These are phyloP conservation scores for Botryotinia convoluta DNA, from an alignment of 2,329 filamentous ascomycete species.

Conservation along the genomic window DNA sequence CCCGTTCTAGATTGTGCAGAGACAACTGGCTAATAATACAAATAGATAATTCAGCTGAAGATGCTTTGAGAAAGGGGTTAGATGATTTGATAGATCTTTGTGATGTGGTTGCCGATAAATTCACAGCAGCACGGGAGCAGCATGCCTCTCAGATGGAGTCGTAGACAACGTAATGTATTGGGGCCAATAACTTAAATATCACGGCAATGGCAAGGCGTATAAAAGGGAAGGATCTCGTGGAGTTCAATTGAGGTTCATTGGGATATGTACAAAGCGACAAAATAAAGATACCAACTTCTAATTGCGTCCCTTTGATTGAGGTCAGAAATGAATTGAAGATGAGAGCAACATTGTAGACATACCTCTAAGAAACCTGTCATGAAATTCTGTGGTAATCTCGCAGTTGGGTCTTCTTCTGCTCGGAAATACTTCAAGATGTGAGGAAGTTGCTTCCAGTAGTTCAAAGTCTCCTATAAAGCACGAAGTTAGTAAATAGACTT, in stretches of 20 bases:
- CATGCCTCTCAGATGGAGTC: conserved; percentile 34
- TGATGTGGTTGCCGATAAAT: conserved; percentile 91
- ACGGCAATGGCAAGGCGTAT: conserved; percentile 36
- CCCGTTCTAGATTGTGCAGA: neutral
- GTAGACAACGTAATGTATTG: conserved; percentile 15
- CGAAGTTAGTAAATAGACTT: neutral
- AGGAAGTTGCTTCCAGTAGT: conserved; percentile 97
- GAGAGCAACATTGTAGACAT: conserved; percentile 56
- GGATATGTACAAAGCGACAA: conserved; percentile 39
- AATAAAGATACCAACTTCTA: conserved; percentile 29
- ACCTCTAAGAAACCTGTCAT: conserved; percentile 93
- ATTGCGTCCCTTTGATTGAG: conserved; percentile 35
- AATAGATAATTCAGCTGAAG: conserved; percentile 75
- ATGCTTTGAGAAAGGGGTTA: conserved; percentile 87
- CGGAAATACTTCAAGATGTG: conserved; percentile 98
- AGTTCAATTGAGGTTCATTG: conserved; percentile 32
- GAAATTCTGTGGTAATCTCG: conserved; percentile 81
- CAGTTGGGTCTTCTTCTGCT: conserved; percentile 74
- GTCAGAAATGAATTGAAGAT: conserved; percentile 69
- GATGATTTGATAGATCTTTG: conserved; percentile 87
- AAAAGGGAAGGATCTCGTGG: conserved; percentile 25
- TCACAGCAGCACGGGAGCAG: conserved; percentile 62
- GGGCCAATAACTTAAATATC: conserved; percentile 6
- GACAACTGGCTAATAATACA: conserved; percentile 22
- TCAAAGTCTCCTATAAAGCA: conserved; percentile 79